Evolutionary conservation across 225 moss, liverwort and hornwort genomes (phyloP).

Genomic region (Lunularia cruciata): DNA sequence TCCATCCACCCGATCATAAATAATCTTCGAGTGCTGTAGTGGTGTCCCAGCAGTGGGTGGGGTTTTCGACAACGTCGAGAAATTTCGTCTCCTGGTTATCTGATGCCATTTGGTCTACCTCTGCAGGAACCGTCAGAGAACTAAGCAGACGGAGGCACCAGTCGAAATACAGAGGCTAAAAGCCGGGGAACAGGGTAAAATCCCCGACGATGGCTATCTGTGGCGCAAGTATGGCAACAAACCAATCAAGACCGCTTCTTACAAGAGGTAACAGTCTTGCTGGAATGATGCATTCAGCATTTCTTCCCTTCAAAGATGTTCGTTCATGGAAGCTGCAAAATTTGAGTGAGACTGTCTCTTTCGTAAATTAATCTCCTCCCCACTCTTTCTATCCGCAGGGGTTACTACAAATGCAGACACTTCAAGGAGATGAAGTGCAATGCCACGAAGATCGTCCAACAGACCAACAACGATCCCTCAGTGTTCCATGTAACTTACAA

Average conservation of each 20-base stretch:
- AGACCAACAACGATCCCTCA: constrained; percentile 40
- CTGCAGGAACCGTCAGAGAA: constrained; percentile 32
- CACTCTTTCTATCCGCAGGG: constrained; percentile 23
- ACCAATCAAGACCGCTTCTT: constrained; percentile 43
- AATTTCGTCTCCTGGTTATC: too few species aligned
- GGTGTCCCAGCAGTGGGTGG: not conserved
- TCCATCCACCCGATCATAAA: too few species aligned
- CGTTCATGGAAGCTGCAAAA: not conserved
- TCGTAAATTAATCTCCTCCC: too few species aligned
- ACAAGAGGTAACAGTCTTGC: constrained; percentile 31
- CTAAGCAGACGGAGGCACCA: constrained; percentile 25
- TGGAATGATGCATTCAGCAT: not conserved
- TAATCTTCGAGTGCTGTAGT: too few species aligned
- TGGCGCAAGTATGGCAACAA: constrained; percentile 55
- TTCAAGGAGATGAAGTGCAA: constrained; percentile 48
- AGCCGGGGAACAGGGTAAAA: constrained; percentile 44
- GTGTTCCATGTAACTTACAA: constrained; percentile 43
- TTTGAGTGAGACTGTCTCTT: not conserved
- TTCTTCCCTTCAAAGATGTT: too few species aligned
- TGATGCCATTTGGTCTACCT: too few species aligned
- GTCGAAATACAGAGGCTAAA: constrained; percentile 30
- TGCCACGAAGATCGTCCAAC: constrained; percentile 49
- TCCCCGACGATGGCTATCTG: constrained; percentile 46
- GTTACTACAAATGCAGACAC: constrained; percentile 49
- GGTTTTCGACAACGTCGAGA: not conserved